These are phyloP conservation scores for Comarum palustre DNA, from an alignment of 306 rosid genomes.

Conservation along the genomic window DNA sequence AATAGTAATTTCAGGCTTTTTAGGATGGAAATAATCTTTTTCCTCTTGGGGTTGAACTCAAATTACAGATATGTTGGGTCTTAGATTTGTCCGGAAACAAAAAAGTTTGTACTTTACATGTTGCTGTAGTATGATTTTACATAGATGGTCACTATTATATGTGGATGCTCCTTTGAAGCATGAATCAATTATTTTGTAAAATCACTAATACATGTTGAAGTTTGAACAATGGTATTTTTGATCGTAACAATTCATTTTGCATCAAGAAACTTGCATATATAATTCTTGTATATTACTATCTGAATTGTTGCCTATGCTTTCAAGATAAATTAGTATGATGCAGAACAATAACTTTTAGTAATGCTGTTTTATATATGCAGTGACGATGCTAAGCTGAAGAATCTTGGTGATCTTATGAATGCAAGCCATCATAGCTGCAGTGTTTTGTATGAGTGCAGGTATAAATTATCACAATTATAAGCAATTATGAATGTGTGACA, in stretches of 20 bases:
- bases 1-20: neutral
- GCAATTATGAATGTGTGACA: neutral
- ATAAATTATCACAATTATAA: neutral
- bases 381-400: constrained; percentile 73
- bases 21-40: neutral
- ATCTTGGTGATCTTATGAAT: constrained; percentile 92
- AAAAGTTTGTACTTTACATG: neutral
- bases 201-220: neutral
- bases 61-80: neutral
- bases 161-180: neutral
- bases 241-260: neutral
- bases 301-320: neutral
- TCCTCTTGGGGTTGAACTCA: neutral
- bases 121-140: neutral
- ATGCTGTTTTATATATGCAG: constrained; percentile 42
- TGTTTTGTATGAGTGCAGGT: constrained; percentile 97
- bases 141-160: neutral
- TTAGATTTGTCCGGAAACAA: neutral
- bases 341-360: neutral
- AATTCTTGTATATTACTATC: neutral
- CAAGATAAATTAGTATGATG: neutral
- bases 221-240: neutral
- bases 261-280: neutral
- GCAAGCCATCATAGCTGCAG: constrained; percentile 95
- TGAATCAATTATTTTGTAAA: neutral